A percentile compares a stretch with the other conserved stretches of the same genome.
phyloP scores from a whole-genome alignment of 169 alveolate genomes.

The Perkinsus marinus region DNA sequence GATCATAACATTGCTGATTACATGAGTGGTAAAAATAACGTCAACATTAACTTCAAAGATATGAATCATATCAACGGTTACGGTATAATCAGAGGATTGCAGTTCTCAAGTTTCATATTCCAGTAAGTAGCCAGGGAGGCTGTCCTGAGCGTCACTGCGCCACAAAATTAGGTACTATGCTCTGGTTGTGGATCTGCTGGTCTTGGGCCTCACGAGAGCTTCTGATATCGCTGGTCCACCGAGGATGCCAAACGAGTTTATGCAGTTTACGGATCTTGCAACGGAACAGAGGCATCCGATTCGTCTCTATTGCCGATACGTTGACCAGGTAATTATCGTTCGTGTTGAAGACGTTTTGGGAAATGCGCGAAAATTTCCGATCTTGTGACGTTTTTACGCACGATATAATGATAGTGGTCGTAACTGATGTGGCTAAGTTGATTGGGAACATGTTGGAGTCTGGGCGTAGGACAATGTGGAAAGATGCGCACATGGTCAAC shows the following conservation, averaged over 20 bases:
- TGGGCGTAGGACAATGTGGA: no score
- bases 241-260: slow-evolving; percentile 84
- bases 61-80: slow-evolving; percentile 96
- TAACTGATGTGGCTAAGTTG: no score
- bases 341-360: no score
- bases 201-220: slow-evolving; percentile 95
- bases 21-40: slow-evolving; percentile 96
- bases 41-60: slow-evolving; percentile 90
- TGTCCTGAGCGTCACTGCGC: not conserved
- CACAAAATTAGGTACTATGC: slow-evolving; percentile 37
- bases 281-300: slow-evolving; percentile 95
- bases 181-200: slow-evolving; percentile 75
- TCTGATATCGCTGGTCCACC: slow-evolving; percentile 99
- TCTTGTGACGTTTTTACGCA: no score
- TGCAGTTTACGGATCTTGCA: slow-evolving; percentile 78
- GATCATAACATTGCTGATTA: slow-evolving; percentile 99
- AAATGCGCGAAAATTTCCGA: not conserved
- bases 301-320: slow-evolving; percentile 88
- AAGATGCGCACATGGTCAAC: no score
- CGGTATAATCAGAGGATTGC: slow-evolving; percentile 96
- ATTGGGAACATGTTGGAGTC: no score
- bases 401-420: no score
- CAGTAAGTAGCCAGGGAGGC: slow-evolving; percentile 43
- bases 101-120: slow-evolving; percentile 92
- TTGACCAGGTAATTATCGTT: slow-evolving; percentile 67